Evolutionary conservation across 345 rosid species (phyloP).

Genomic region (Geranium rotundifolium): DNA sequence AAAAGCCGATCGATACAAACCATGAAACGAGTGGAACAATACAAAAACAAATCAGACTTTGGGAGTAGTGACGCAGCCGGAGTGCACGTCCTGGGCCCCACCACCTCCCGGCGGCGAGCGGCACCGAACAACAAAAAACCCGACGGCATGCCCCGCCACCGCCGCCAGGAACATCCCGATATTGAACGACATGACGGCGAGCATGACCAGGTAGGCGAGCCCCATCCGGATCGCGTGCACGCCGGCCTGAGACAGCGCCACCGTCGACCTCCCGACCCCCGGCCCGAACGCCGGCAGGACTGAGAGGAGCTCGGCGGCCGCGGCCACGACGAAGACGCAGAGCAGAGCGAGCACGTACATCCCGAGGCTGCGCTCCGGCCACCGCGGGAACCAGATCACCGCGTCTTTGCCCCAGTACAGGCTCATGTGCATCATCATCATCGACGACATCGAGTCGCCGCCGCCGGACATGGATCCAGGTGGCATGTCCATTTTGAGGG

Average conservation of each 20-base stretch:
- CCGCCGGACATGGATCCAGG: background rate
- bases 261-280: background rate
- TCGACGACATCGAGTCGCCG: constrained; percentile 1
- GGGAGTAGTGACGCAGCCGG: background rate
- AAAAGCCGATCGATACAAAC: background rate
- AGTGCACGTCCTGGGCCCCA: background rate
- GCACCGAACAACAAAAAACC: constrained; percentile 21
- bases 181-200: constrained; percentile 38
- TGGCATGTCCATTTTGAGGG: background rate
- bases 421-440: constrained; percentile 26
- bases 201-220: constrained; percentile 38
- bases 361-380: constrained; percentile 25
- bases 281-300: background rate
- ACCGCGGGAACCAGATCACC: constrained; percentile 24
- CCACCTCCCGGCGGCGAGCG: constrained; percentile 9
- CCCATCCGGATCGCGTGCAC: constrained; percentile 20
- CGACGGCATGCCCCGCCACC: constrained; percentile 25
- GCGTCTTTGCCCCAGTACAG: constrained; percentile 37
- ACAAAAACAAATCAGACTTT: constrained; percentile 9
- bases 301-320: background rate
- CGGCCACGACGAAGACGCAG: background rate
- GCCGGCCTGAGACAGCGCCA: background rate
- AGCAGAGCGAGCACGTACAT: constrained; percentile 18
- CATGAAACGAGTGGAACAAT: background rate
- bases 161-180: constrained; percentile 33